Evolutionary conservation across 2,329 filamentous ascomycete species (phyloP).

Genomic region (Escovopsis sp.): DNA sequence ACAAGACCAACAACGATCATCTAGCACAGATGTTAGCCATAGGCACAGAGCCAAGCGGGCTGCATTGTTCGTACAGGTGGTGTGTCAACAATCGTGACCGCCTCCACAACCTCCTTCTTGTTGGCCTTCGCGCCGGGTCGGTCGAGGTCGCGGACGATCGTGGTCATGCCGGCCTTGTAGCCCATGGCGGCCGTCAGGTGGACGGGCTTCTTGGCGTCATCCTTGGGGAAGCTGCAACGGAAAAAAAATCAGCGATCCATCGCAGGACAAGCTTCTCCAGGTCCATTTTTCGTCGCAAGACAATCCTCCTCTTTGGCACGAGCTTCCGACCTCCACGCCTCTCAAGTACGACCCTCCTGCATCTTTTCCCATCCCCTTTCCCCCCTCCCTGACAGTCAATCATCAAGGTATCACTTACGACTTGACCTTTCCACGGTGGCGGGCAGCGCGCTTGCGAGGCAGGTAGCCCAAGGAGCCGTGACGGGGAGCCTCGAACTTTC

Average conservation of each 20-base stretch:
- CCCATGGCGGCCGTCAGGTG: constrained; percentile 97
- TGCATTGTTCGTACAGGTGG: constrained; percentile 87
- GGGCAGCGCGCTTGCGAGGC: constrained; percentile 80
- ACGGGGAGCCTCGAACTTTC: constrained; percentile 68
- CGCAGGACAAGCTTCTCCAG: too few species aligned
- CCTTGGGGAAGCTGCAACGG: constrained; percentile 80
- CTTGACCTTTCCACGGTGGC: constrained; percentile 97
- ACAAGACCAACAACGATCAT: constrained; percentile 99
- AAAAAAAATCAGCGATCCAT: constrained; percentile 13
- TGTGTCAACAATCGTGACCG: constrained; percentile 76
- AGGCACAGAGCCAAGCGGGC: constrained; percentile 62
- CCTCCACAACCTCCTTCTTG: constrained; percentile 96
- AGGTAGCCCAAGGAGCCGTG: constrained; percentile 86
- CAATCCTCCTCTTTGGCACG: too few species aligned
- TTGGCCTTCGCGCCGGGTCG: constrained; percentile 97
- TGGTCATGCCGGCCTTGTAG: constrained; percentile 99
- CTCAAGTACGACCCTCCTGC: too few species aligned
- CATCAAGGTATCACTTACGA: constrained; percentile 52
- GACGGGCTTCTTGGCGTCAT: constrained; percentile 99
- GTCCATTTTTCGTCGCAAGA: too few species aligned
- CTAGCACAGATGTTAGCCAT: constrained; percentile 61
- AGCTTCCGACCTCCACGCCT: too few species aligned
- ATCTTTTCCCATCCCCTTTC: not conserved
- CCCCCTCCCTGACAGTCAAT: not conserved
- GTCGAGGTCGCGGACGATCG: constrained; percentile 97